Conservation (phyloP, 805 yeast species). For the Deakozyma indianensis region DNA sequence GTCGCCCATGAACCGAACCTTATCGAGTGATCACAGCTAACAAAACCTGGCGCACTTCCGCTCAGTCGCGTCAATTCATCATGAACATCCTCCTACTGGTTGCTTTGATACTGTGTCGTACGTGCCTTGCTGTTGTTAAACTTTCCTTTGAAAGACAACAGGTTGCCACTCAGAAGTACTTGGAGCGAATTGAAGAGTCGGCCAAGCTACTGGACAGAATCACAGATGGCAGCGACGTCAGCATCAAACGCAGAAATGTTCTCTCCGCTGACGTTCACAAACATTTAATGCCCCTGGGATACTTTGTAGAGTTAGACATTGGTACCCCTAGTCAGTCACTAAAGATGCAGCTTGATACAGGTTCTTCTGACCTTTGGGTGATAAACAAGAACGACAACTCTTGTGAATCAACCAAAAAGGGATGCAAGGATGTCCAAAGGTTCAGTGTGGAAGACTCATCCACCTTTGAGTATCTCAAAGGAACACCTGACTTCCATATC, state of each 20-base stretch:
- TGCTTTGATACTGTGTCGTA: no score
- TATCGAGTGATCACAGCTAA: no score
- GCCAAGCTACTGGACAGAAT: no score
- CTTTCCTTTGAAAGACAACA: no score
- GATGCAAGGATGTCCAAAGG: neutral
- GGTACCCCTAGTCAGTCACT: conserved; percentile 45
- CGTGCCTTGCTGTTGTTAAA: neutral
- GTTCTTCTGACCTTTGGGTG: conserved; percentile 31
- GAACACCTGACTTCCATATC: conserved; percentile 19
- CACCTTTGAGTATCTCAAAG: neutral
- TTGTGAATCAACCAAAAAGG: neutral
- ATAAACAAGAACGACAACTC: neutral
- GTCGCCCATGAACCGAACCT: no score
- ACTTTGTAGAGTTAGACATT: conserved; percentile 2
- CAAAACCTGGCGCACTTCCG: no score
- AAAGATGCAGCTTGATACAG: conserved; percentile 57
- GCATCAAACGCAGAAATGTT: no score
- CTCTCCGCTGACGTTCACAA: neutral
- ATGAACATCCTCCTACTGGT: no score
- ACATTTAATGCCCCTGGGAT: neutral
- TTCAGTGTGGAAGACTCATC: neutral
- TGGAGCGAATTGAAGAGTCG: no score
- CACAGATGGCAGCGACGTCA: no score
- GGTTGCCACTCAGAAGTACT: no score
- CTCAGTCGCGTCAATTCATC: no score